Percentiles rank a stretch among this genome's conserved stretches.
Conservation (phyloP, 306 rosid genomes). For the Pterocarpus macrocarpus region DNA sequence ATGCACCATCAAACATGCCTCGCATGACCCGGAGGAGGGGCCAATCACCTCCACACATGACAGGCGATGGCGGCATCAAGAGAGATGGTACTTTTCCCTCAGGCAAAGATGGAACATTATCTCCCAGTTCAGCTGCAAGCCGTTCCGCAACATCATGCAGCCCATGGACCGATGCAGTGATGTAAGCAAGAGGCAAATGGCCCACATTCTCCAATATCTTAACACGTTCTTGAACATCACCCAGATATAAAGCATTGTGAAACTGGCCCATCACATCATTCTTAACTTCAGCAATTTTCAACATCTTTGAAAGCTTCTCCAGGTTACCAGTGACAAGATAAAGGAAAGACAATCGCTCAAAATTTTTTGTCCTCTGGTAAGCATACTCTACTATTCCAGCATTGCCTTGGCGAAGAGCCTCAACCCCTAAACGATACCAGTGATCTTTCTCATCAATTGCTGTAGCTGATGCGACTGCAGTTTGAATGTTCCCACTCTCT, state of each 20-base stretch:
- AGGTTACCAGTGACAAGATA: constrained; percentile 88
- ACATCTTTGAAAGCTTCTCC: constrained; percentile 90
- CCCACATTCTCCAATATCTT: constrained; percentile 92
- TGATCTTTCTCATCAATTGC: constrained; percentile 94
- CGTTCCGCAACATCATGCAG: constrained; percentile 81
- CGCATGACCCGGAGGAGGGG: constrained; percentile 88
- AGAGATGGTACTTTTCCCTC: constrained; percentile 80
- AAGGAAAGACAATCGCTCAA: constrained; percentile 91
- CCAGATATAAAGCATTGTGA: constrained; percentile 91
- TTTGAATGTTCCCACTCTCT: constrained; percentile 96
- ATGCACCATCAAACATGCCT: constrained; percentile 89
- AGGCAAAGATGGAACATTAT: constrained; percentile 77
- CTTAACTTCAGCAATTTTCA: constrained; percentile 94
- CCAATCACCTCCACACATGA: constrained; percentile 91
- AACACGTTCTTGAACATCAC: constrained; percentile 81
- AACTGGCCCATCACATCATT: constrained; percentile 99
- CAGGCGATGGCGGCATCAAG: constrained; percentile 78
- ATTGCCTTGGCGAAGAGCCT: constrained; percentile 98
- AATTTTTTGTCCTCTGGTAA: constrained; percentile 92
- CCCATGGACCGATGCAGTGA: constrained; percentile 86
- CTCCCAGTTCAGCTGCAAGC: constrained; percentile 84
- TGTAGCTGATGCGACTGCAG: constrained; percentile 94
- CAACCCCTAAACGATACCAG: constrained; percentile 96
- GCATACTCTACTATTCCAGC: constrained; percentile 93
- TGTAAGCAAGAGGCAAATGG: constrained; percentile 89